phyloP scores from a whole-genome alignment of 345 rosid genomes.

The Raphanus sativus region DNA sequence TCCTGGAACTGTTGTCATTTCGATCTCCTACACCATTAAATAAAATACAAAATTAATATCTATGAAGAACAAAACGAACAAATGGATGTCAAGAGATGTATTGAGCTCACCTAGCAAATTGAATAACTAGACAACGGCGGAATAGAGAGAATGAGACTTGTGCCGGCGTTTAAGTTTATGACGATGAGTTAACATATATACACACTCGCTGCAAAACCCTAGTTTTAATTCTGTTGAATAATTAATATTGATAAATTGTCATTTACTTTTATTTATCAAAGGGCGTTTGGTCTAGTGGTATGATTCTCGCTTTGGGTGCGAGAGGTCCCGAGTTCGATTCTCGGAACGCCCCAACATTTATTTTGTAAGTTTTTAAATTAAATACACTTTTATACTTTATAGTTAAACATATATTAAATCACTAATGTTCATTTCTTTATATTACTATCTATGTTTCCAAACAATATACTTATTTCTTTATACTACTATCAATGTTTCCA shows the following conservation, averaged over 20 bases:
- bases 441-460: too few species aligned
- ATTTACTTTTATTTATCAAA: too few species aligned
- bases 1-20: constrained; percentile 73
- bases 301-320: constrained; percentile 94
- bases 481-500: too few species aligned
- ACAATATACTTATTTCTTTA: too few species aligned
- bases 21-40: constrained; percentile 20
- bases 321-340: constrained; percentile 89
- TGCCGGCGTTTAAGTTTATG: constrained; percentile 17
- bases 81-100: too few species aligned
- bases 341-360: constrained; percentile 44
- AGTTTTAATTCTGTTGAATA: constrained; percentile 4
- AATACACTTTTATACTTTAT: too few species aligned
- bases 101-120: constrained; percentile 13
- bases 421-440: too few species aligned
- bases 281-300: constrained; percentile 93
- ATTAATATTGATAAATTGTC: too few species aligned
- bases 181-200: constrained; percentile 20
- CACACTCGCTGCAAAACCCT: constrained; percentile 29
- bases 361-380: too few species aligned
- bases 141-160: constrained; percentile 19
- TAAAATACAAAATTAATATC: neutral
- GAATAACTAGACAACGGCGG: constrained; percentile 17
- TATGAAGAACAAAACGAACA: neutral
- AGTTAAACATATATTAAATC: too few species aligned